These are phyloP conservation scores for Diaporthe nobilis DNA, from an alignment of 2,329 filamentous ascomycete species.

Conservation along the genomic window DNA sequence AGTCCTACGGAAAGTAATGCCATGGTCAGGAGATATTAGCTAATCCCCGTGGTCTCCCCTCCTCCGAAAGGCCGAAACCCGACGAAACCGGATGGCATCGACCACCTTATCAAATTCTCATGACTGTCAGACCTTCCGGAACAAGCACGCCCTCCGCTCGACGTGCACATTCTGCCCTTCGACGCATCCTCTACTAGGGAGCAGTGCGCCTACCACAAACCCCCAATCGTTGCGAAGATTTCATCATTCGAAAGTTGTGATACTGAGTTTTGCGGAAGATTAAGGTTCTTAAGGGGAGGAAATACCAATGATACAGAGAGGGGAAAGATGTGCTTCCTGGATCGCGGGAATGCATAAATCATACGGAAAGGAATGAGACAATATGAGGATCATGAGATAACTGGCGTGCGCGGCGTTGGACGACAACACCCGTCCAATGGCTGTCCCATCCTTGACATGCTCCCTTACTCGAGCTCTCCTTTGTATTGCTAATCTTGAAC, in stretches of 20 bases:
- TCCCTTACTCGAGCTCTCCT: no score
- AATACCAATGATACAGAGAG: no score
- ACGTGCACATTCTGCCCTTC: background rate
- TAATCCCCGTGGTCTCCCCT: fast-evolving
- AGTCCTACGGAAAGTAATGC: background rate
- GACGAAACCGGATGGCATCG: background rate
- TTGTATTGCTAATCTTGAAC: no score
- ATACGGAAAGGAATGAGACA: no score
- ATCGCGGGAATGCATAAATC: fast-evolving
- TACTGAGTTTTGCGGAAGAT: no score
- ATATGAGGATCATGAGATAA: no score
- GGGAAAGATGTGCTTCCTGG: fast-evolving
- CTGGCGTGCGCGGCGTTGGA: no score
- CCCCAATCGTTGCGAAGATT: fast-evolving
- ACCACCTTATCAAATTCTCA: background rate
- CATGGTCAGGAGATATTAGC: fast-evolving
- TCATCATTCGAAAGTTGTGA: fast-evolving
- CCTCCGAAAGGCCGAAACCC: background rate
- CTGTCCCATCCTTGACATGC: no score
- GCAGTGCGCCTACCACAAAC: fast-evolving
- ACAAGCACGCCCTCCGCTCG: background rate
- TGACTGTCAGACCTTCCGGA: background rate
- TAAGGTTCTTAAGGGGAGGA: no score
- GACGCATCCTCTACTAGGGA: fast-evolving
- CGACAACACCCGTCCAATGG: no score